Evolutionary conservation across 2,329 filamentous ascomycete species (phyloP), one percentile per base, ranked within the genome.

Genomic region (Madurella mycetomatis): DNA sequence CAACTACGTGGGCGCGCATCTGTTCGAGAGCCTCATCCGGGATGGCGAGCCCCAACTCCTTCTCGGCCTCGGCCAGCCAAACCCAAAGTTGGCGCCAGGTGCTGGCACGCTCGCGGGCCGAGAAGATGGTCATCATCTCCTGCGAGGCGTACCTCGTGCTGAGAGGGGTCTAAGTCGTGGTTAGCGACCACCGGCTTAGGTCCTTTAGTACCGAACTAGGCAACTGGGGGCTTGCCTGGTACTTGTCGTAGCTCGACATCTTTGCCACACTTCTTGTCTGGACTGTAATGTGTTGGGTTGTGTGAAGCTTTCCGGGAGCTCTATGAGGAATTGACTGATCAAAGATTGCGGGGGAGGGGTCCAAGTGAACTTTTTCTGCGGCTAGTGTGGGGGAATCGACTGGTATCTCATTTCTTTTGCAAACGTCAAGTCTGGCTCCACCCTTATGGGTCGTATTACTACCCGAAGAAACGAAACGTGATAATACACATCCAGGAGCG

Each of bases 81-180:
- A 92, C 76, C 92, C 92, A 96, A 16, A 96, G 82, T 69, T 88
- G 80, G 60, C 91, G 84, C 90, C 90, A 95, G 52, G 84, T 90
- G 41, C 83, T 85, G 70, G 85, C 84, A 31, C 90, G 81, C 51
- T 83, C 86, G 42, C 90, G 83, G 55, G 86, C 83, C 63, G 85
- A 86, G 77, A 96, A 96, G 58, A 96, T 82, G 60, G 81, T 79
- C 64, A 85, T 81, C 87, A 94, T 92, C 72, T 88, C 87, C 59
- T 71, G 68, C 72, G 81, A 87, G 72, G 84, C 85, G 76, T 94
- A 94, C 64, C 90, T 82, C 63, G 78, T 79, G 61, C 81, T 84
- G 63, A 91, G 75, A 34, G 86, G 82, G 42, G 87, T 90, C 73
- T 86, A 47, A 8, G 25, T n/a, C n/a, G 4, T 37, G 32, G 44